Evolutionary conservation across 2,329 filamentous ascomycete genomes (phyloP), one percentile per base, ranked within the genome.

Genomic region (Fusarium aywerte): DNA sequence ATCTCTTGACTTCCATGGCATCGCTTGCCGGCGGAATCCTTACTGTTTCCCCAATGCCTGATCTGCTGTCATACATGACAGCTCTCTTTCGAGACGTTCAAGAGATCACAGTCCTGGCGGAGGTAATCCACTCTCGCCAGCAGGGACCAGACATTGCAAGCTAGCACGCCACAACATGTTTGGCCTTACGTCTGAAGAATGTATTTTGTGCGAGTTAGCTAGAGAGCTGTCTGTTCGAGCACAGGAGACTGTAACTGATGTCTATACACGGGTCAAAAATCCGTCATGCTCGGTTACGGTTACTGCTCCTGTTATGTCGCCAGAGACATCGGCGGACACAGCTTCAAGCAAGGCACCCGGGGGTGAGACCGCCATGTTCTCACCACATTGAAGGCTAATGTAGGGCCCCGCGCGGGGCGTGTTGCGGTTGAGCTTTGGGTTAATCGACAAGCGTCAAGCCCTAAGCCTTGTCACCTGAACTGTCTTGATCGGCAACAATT

Each of bases 221-320:
- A 49, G 40, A 39, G 51, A 55, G 59, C 47, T 39, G 56, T 36
- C 49, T 57, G 25, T 47, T 59, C 33, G 48, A 69, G 55, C 47
- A 43, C 58, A 64, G 32, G 47, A 50, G 13, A 35, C 44, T 63
- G 43, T 61, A 45, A 58, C 55, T 69, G 52, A 60, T 56, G 21
- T 48, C 18, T 50, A 40, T 52, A 38, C 49, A 45, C 62, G 43
- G 60, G 67, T 63, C 67, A 44, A 52, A 50, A 66, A 45, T 33
- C 60, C 54, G 56, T 48, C 42, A 44, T 55, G 57, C 64, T 73
- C 71, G 71, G 71, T 63, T 73, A 71, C 58, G 68, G 57, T 67
- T 73, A 63, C 68, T 72, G 57, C 47, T 62, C 50, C 52, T 65
- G 55, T 61, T 67, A 60, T 54, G 51, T 42, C 51, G 18, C 40